Evolutionary conservation across 2,329 filamentous ascomycete genomes (phyloP), one percentile per base, ranked within the genome.

Genomic region (Bertia moriformis): DNA sequence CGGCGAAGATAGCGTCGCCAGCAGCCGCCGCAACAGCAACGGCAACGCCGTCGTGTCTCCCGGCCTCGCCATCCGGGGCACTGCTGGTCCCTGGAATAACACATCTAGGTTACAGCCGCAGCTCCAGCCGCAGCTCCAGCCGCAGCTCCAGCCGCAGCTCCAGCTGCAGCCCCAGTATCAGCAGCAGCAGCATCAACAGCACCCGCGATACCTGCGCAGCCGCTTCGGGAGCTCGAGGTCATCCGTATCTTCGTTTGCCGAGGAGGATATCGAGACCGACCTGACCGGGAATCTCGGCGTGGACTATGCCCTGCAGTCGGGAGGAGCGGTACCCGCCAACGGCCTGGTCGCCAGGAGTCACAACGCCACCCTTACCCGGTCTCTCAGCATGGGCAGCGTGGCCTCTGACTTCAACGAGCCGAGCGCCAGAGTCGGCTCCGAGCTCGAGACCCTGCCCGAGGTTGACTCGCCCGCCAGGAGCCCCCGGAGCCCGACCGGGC

Each of bases 321-420:
- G 84, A 14, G 84, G 86, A 18, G 82, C 84, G 13, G 65, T 74
- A 3, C 76, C 84, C 1, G 63, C 66, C 1, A 51, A 62, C 43
- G 69, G 65, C 5, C 58, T 66, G 47, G 62, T n/a, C n/a, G n/a
- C 66, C 18, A 65, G 67, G 27, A 65, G 59, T 40, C 53, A 63
- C 18, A 73, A 69, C 53, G 67, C 71, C 43, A 60, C 63, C 2
- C 65, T 93, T 40, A 78, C 80, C 14, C 71, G 89, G 18, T 73
- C 87, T 10, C 79, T 89, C 44, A 95, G 88, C 59, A 70, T 95
- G 42, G 87, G 87, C 17, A 95, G 89, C 55, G 85, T 94, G 62
- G 82, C 78, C 2, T 94, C 87, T 4, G 84, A 80, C 1, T 60
- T 69, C 37, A 71, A 78, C n/a, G 73, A 78, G 15, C 57, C 58